Base-by-base conservation (phyloP, 176 grass and related monocot species). In the Triticum dicoccoides region DNA sequence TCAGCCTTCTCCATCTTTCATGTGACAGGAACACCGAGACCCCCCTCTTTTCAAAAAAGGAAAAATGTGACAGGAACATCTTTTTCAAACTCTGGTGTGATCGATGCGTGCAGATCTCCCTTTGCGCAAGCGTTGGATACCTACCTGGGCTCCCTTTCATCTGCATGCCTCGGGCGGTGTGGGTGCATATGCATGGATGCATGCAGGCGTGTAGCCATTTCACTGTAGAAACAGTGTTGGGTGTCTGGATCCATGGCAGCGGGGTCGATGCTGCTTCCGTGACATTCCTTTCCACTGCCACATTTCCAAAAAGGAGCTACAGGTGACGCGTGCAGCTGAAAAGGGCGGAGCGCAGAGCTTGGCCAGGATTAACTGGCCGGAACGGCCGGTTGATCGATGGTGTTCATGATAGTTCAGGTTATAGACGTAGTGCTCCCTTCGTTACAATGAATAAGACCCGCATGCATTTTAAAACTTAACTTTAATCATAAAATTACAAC, bases 211-310 rank as follows among this genome's bases (percentile, higher is more conserved):
- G 54, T 59, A 59, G 54, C 54, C 7, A 21, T 59, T 52, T 29
- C 18, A 51, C 73, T 76, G 44, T 76, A 30, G 73, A 25, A 76
- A 82, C 88, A 85, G 45, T 85, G 59, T 64, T 6, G 9, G 68
- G 8, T 70, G 39, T 90, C 52, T 21, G 79, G 67, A 80, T 59
- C 54, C 18, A 59, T 80, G 21, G 14, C 85, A 38, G 27, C 8
- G 51, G 42, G 24, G 6, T 17, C 29, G 71, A 47, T 61, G 51
- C 51, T 54, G 88, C 76, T 84, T 80, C 81, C 23, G 85, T 61
- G 47, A 80, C 85, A 87, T 87, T 91, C 85, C 85, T 80, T 91
- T 80, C 81, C 61, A 39, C 68, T 61, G 35, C 68, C 81, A 62
- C 81, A 38, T 87, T 78, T 10, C 37, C 68, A 11, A 24, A 67